phyloP scores from a whole-genome alignment of 2,329 filamentous ascomycete genomes.

The Neoscytalidium dimidiatum region DNA sequence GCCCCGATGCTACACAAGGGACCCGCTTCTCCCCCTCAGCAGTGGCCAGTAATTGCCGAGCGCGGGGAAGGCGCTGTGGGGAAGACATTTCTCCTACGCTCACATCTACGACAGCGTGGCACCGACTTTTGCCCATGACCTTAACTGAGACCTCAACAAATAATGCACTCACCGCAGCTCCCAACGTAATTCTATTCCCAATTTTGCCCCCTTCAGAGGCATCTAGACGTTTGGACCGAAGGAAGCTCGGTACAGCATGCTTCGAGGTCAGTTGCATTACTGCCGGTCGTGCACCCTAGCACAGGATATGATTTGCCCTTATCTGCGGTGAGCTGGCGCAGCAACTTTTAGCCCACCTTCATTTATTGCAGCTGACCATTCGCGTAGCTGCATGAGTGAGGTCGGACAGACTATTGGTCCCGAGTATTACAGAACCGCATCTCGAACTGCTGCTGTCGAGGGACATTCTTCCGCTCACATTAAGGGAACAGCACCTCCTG shows the following conservation, averaged over 20 bases:
- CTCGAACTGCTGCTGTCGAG: background rate
- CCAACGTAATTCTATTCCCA: background rate
- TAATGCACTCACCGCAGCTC: background rate
- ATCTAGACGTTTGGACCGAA: background rate
- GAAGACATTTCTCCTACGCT: background rate
- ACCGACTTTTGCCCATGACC: background rate
- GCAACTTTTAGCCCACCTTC: background rate
- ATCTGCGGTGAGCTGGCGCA: background rate
- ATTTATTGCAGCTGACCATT: too few relatives aligned
- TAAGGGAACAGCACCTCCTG: background rate
- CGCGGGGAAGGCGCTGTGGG: conserved; percentile 6
- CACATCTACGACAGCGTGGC: background rate
- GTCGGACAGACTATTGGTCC: background rate
- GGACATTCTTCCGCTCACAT: background rate
- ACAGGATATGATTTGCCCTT: conserved; percentile 1
- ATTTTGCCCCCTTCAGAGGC: background rate
- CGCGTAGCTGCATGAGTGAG: background rate
- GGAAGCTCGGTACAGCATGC: background rate
- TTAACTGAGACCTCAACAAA: background rate
- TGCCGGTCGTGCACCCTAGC: conserved; percentile 2
- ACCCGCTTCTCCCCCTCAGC: conserved; percentile 7
- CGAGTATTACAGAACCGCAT: background rate
- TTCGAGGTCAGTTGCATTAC: background rate
- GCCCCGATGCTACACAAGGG: background rate
- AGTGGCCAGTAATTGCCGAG: conserved; percentile 5